phyloP scores from a whole-genome alignment of 805 yeast species.

The Candida nanaspora region DNA sequence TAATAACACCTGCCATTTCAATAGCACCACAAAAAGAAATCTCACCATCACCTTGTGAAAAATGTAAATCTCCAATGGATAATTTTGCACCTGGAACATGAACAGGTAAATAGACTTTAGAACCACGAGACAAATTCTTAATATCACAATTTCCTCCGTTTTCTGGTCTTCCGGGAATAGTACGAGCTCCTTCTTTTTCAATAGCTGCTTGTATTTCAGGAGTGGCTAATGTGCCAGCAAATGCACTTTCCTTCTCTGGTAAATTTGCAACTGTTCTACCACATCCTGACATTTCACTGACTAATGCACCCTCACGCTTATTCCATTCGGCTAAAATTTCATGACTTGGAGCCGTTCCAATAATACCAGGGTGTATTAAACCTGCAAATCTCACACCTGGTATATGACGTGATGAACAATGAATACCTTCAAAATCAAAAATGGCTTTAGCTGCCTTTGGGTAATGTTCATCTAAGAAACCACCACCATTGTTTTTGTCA shows the following conservation, averaged over 20 bases:
- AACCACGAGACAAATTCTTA: conserved; percentile 41
- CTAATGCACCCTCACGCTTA: conserved; percentile 32
- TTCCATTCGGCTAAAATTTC: conserved; percentile 39
- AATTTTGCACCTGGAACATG: conserved; percentile 40
- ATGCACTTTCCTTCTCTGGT: conserved; percentile 28
- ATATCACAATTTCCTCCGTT: conserved; percentile 50
- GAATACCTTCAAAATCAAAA: conserved; percentile 45
- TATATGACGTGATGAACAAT: conserved; percentile 41
- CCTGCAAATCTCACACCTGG: conserved; percentile 46
- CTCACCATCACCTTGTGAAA: conserved; percentile 49
- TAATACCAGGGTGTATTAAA: conserved; percentile 42
- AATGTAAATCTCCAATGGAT: conserved; percentile 43
- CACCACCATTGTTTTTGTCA: conserved; percentile 43
- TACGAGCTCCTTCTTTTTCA: conserved; percentile 40
- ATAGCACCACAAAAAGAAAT: conserved; percentile 49
- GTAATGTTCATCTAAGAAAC: conserved; percentile 40
- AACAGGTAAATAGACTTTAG: conserved; percentile 41
- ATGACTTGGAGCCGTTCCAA: conserved; percentile 43
- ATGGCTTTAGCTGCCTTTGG: conserved; percentile 47
- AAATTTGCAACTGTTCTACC: conserved; percentile 33
- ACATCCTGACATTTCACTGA: conserved; percentile 26
- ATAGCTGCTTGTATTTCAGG: conserved; percentile 15
- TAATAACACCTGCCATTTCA: conserved; percentile 43
- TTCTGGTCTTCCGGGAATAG: conserved; percentile 47
- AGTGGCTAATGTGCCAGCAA: conserved; percentile 32